Base-by-base conservation (phyloP, 306 rosid genomes). In the Delonix regia region DNA sequence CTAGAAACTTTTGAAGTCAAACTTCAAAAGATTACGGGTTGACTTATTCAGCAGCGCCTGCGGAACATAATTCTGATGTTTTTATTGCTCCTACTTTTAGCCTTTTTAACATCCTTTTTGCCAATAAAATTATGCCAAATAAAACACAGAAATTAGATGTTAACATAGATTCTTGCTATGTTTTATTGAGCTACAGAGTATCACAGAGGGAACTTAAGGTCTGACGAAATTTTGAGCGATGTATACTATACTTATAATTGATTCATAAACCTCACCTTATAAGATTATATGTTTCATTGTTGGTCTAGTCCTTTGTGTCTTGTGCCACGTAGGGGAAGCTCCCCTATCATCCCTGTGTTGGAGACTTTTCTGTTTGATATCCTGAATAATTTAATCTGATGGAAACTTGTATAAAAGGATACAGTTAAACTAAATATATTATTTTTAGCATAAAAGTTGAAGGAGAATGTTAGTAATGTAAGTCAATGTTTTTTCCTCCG, bases 181-280 rank as follows among this genome's bases (percentile, higher is more conserved):
- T 30, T 30, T 30, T 30, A 30, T 30, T 30, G 33, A 30, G 33
- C 33, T 30, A 30, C 33, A 4, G 33, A 30, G 33, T 30, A 30
- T 30, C 33, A 2, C 6, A 38, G 41, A 38, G 41, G 41, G 41
- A 61, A 81, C 71, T 76, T 38, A 9, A 36, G 30, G 41, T 39
- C 30, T 81, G 48, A 30, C n/a, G 10, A 16, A 66, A 34, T 73
- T 73, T 21, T 72, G 52, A 73, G 57, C 28, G 65, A 41, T 75
- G 59, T 34, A 44, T 55, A 28, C 44, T 34, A 44, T 55, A 28
- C 44, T 64, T 55, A 16, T 67, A 15, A 28, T 53, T 80, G 55
- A 56, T 42, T 33, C 22, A 38, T 59, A 42, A 42, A 81, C 45
- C 74, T 81, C 38, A 44, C 45, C 12, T n/a, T 65, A 63, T 73